Conservation (phyloP, 116 monocot genomes). For the Posidonia oceanica region DNA sequence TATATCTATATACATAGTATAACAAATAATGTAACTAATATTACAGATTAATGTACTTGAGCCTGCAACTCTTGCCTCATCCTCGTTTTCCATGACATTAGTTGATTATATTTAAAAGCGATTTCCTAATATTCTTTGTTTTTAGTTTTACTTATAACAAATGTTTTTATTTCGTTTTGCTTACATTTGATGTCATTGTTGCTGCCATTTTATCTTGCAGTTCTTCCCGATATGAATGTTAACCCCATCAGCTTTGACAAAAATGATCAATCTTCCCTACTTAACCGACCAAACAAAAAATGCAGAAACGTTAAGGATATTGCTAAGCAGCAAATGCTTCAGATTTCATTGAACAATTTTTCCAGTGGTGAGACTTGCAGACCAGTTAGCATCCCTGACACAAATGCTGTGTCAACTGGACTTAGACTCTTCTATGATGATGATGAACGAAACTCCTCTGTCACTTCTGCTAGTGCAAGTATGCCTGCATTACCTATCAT, state of each 20-base stretch:
- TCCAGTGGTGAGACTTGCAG: slow-evolving; percentile 17
- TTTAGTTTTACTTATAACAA: neutral
- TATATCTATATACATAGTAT: no score
- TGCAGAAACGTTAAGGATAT: slow-evolving; percentile 26
- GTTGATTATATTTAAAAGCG: no score
- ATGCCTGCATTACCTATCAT: slow-evolving; percentile 23
- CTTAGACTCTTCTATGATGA: slow-evolving; percentile 56
- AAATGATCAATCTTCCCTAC: slow-evolving; percentile 21
- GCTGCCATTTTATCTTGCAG: slow-evolving; percentile 14
- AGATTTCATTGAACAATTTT: slow-evolving; percentile 42
- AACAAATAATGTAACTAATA: no score
- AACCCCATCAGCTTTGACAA: slow-evolving; percentile 17
- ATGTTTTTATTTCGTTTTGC: neutral
- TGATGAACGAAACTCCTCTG: slow-evolving; percentile 51
- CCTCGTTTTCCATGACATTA: no score
- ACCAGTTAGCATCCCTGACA: slow-evolving; percentile 16
- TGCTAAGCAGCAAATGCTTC: slow-evolving; percentile 38
- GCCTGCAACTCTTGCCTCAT: no score
- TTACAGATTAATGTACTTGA: no score
- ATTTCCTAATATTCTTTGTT: neutral
- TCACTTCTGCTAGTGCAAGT: slow-evolving; percentile 41
- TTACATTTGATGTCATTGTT: neutral
- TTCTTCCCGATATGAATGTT: slow-evolving; percentile 26
- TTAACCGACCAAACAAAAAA: slow-evolving; percentile 32
- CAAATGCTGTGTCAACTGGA: slow-evolving; percentile 59